Conservation (phyloP, 768 basidiomycete genomes). For the Suillus alpinus region DNA sequence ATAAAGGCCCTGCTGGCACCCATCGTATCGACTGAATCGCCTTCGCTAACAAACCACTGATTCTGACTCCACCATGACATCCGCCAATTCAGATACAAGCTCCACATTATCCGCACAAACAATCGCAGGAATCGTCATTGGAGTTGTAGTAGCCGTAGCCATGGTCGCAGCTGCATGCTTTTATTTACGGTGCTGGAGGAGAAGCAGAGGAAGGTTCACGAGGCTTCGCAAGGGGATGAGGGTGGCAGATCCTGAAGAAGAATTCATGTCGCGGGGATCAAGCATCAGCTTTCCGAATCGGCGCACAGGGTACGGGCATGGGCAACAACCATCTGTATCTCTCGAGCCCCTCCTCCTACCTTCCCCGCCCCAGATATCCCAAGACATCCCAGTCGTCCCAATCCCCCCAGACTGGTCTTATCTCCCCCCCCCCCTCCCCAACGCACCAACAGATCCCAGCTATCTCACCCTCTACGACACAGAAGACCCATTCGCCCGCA, state of each 20-base stretch:
- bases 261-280: background rate
- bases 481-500: background rate
- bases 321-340: conserved; percentile 16
- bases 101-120: conserved; percentile 8
- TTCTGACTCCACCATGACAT: background rate
- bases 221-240: conserved; percentile 11
- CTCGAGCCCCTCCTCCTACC: conserved; percentile 21
- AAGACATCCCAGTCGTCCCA: conserved; percentile 1
- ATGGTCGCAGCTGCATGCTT: conserved; percentile 13
- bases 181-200: conserved; percentile 12
- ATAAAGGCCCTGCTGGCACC: background rate
- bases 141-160: conserved; percentile 11
- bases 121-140: conserved; percentile 23
- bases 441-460: background rate
- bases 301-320: conserved; percentile 2
- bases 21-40: too few species aligned
- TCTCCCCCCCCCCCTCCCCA: background rate
- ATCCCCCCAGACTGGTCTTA: background rate
- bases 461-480: background rate
- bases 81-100: background rate
- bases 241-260: background rate
- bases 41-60: background rate
- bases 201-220: conserved; percentile 11
- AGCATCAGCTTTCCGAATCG: background rate
- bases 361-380: conserved; percentile 7